These are phyloP conservation scores for Kalmanozyma brasiliensis DNA, from an alignment of 1,284 basidiomycete genomes.

Conservation along the genomic window DNA sequence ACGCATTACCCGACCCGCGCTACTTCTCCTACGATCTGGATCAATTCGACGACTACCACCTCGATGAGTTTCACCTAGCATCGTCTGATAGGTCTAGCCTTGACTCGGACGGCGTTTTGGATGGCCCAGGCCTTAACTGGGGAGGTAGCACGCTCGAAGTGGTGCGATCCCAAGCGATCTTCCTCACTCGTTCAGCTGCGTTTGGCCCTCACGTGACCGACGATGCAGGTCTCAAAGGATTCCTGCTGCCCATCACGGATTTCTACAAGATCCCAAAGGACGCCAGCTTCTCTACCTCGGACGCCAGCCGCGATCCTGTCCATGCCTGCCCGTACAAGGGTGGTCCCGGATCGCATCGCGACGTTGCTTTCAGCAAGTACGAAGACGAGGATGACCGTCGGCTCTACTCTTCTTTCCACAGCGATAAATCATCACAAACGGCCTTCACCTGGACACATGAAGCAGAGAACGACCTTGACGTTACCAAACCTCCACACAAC, in stretches of 20 bases:
- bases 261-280: constrained; percentile 52
- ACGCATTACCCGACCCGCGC: constrained; percentile 39
- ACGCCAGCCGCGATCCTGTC: constrained; percentile 21
- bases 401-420: constrained; percentile 27
- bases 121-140: constrained; percentile 51
- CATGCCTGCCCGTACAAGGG: constrained; percentile 54
- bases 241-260: constrained; percentile 54
- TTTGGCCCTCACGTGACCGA: constrained; percentile 59
- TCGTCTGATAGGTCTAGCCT: constrained; percentile 1
- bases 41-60: constrained; percentile 27
- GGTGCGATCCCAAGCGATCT: constrained; percentile 59
- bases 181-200: constrained; percentile 62
- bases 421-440: constrained; percentile 13
- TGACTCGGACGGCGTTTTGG: constrained; percentile 42
- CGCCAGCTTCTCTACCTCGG: constrained; percentile 15
- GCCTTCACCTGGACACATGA: constrained; percentile 29
- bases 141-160: constrained; percentile 59
- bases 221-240: constrained; percentile 56
- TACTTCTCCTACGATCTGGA: constrained; percentile 47
- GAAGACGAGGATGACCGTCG: constrained; percentile 44
- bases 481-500: constrained; percentile 49
- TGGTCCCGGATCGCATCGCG: constrained; percentile 45
- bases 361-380: constrained; percentile 13
- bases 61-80: constrained; percentile 2
- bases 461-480: neutral